These are phyloP conservation scores for Litchi chinensis DNA, from an alignment of 345 rosid genomes.

Conservation along the genomic window DNA sequence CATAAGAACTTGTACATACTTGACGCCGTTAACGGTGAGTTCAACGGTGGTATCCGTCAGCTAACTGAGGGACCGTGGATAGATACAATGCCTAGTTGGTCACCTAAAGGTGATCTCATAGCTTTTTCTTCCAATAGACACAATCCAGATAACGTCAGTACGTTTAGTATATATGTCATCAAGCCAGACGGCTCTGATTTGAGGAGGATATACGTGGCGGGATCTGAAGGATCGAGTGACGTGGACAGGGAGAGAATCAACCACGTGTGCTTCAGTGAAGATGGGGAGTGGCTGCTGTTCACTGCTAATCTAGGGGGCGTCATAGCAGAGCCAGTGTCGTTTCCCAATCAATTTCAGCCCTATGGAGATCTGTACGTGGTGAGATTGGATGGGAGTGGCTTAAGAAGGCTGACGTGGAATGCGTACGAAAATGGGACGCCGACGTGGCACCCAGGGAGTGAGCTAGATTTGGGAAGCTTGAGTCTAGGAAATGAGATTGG, in stretches of 20 bases:
- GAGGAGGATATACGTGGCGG: constrained; percentile 59
- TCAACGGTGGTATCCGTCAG: constrained; percentile 47
- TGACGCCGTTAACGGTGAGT: constrained; percentile 70
- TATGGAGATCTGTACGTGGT: constrained; percentile 69
- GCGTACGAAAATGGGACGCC: constrained; percentile 89
- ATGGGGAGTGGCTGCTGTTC: constrained; percentile 77
- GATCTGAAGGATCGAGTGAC: constrained; percentile 48
- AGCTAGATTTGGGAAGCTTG: constrained; percentile 33
- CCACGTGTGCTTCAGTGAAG: constrained; percentile 70
- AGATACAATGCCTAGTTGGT: constrained; percentile 91
- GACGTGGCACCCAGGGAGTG: constrained; percentile 52
- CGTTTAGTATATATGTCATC: constrained; percentile 66
- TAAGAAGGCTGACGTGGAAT: constrained; percentile 84
- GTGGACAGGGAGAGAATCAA: constrained; percentile 77
- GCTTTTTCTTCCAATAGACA: constrained; percentile 91
- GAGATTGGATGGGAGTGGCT: constrained; percentile 64
- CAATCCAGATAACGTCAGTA: constrained; percentile 34
- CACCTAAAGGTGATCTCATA: constrained; percentile 79
- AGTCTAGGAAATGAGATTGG: constrained; percentile 38
- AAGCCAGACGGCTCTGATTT: constrained; percentile 72
- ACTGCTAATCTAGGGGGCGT: constrained; percentile 64
- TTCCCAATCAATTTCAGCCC: constrained; percentile 87
- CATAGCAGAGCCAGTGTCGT: constrained; percentile 75
- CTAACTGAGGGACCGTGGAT: constrained; percentile 80
- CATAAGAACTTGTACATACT: constrained; percentile 67